A percentile compares a stretch with the other conserved stretches of the same genome.
Evolutionary conservation across 1,284 basidiomycete species (phyloP).

Genomic region (Fomitopsis pinicola): DNA sequence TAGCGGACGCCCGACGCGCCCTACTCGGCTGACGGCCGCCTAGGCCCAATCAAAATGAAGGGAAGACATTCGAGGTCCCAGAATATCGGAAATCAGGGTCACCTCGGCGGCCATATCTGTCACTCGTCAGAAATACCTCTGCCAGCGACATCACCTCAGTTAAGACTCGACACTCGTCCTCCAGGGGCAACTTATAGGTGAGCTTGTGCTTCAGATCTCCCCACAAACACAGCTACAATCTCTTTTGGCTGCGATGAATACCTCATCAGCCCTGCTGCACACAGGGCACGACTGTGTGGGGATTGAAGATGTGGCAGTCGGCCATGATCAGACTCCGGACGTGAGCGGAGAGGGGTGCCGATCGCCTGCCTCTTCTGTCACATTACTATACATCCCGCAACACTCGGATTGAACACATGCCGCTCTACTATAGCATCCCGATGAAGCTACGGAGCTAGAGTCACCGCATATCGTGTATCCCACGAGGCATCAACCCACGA

Average conservation of each 20-base stretch:
- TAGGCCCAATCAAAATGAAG: neutral
- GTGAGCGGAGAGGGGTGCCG: neutral
- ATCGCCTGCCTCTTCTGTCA: neutral
- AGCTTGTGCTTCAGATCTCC: neutral
- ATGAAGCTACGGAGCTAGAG: neutral
- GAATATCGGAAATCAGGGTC: neutral
- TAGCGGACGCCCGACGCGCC: neutral
- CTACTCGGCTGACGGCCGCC: neutral
- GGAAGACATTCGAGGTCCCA: neutral
- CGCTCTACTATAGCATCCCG: too few species aligned
- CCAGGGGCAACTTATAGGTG: neutral
- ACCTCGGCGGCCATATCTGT: neutral
- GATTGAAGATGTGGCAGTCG: neutral
- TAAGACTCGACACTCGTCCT: neutral
- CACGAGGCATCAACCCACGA: neutral
- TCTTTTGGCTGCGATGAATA: neutral
- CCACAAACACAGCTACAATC: neutral
- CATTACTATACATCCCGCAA: neutral
- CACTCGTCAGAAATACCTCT: neutral
- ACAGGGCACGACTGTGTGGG: neutral
- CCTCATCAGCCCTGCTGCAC: neutral
- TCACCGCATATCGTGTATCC: neutral
- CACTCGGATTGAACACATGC: neutral
- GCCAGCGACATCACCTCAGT: neutral
- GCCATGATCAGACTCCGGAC: neutral